Base-by-base conservation (phyloP, 495 filamentous ascomycete species). In the Aspergillus ostianus region DNA sequence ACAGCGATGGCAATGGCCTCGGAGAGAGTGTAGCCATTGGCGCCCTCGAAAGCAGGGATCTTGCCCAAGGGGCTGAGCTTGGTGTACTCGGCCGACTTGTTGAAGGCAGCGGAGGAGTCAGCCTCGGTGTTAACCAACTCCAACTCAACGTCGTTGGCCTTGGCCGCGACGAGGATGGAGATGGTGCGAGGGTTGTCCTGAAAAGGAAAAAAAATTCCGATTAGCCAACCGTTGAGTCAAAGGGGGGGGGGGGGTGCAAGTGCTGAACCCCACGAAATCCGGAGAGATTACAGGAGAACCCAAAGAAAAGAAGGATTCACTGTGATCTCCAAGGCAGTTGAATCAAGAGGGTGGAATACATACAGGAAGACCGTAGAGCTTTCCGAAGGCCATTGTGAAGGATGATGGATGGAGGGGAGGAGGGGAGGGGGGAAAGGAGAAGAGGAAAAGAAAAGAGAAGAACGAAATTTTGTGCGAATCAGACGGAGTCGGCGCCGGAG, bases 1-100 rank as follows among this genome's bases (percentile, higher is more conserved):
- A 99, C 89, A 68, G 92, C 90, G 66, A 99, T 94, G 73, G 94
- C 94, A 64, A 98, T 93, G 75, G 73, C 84, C 87, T 99, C 94
- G 58, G 83, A 85, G 54, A 99, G 85, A 63, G 82, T 82, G 78
- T 88, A 99, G 73, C 94, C 94, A 81, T 99, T 94, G 66, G 85
- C 83, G 67, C 93, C 93, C 64, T 91, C 86, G 76, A 99, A 98
- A 64, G 92, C 87, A 56, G 94, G 94, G 68, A 97, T 78, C 83
- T 90, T 92, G 78, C 90, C 90, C 56, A 97, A 87, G 68, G 87
- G 85, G 81, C 93, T 93, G 77, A 89, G 68, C 78, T 93, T 89
- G 69, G 86, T 77, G 84, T 94, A 96, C 68, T 94, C 93, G 64
- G 85, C 78, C 59, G 67, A 67, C 63, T 66, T 55, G 73, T 73